Evolutionary conservation across 116 monocot genomes (phyloP), one percentile per base, ranked within the genome.

Genomic region (Phalaenopsis hybrid): DNA sequence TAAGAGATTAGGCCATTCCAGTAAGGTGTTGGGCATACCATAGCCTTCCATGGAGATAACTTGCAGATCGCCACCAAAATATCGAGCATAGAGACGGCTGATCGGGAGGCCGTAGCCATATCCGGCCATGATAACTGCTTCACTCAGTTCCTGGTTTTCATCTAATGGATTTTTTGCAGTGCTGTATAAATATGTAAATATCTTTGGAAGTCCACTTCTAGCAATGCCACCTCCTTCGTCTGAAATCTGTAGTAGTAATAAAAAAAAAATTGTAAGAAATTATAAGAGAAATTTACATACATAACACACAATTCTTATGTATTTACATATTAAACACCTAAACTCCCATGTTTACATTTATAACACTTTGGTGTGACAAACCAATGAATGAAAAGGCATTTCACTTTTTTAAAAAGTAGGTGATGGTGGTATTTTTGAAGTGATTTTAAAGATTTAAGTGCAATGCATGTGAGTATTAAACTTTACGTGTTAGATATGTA

Each of bases 21-120:
- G 21, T 73, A 50, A 33, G 76, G 37, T 45, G 12, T 45, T 68
- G 31, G 45, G 44, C 89, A 43, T 83, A 97, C 97, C 97, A 83
- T 97, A 97, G 86, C 97, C 98, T 89, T 98, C 98, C 98, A 98
- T 98, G 16, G 98, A 98, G 50, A 93, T 95, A 6, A 98, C 92
- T 80, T 93, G 98, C n/a, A 98, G 75, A 87, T 98, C 98, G 72
- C 95, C 98, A 13, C 98, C 95, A 80, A 98, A 98, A 88, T 98
- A 98, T 46, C 98, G 93, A 57, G 98, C 98, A 89, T 98, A 98
- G 6, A 98, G 93, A 57, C 98, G 98, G 75, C 92, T 98, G 23
- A 98, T 92, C 25, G 98, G 98, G 48, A 98, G 84, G n/a, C 98
- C 95, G 68, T 77, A 95, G 4, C 98, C 98, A 87, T 98, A 98